These are phyloP conservation scores for Insectozyma bohioensis DNA, from an alignment of 1,139 yeast species.

Conservation along the genomic window DNA sequence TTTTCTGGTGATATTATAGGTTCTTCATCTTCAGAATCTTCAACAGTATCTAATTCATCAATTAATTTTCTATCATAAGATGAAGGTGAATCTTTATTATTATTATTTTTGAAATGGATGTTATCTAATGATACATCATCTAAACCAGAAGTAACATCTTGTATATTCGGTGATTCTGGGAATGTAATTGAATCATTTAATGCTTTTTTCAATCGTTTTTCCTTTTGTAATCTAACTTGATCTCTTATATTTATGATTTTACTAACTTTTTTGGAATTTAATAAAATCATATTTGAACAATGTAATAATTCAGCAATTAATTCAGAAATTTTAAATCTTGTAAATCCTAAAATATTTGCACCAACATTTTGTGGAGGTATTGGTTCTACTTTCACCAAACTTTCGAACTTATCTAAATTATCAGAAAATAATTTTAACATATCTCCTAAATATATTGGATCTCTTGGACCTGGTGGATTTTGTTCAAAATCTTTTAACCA, in stretches of 20 bases:
- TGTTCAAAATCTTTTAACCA: conserved; percentile 51
- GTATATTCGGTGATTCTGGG: conserved; percentile 14
- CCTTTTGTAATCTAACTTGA: conserved; percentile 32
- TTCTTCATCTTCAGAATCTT: conserved; percentile 48
- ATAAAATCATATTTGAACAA: conserved; percentile 49
- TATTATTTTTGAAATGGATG: conserved; percentile 18
- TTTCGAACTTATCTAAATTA: conserved; percentile 31
- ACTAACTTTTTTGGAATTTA: conserved; percentile 40
- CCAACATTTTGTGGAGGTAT: conserved; percentile 22
- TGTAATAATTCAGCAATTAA: conserved; percentile 47
- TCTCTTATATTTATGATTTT: conserved; percentile 38
- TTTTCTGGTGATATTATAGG: conserved; percentile 47
- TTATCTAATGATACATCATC: conserved; percentile 43
- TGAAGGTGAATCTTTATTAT: conserved; percentile 8
- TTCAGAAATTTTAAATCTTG: conserved; percentile 45
- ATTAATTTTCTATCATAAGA: conserved; percentile 12
- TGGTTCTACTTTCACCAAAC: conserved; percentile 28
- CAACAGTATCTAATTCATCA: conserved; percentile 24
- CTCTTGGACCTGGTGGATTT: conserved; percentile 48
- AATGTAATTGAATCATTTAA: conserved; percentile 27
- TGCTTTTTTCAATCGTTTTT: conserved; percentile 32
- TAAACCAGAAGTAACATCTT: conserved; percentile 35
- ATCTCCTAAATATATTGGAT: conserved; percentile 47
- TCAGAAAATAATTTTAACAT: conserved; percentile 43
- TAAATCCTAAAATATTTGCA: conserved; percentile 34